Base-by-base conservation (phyloP, 768 basidiomycete genomes). In the Leccinum broughii region DNA sequence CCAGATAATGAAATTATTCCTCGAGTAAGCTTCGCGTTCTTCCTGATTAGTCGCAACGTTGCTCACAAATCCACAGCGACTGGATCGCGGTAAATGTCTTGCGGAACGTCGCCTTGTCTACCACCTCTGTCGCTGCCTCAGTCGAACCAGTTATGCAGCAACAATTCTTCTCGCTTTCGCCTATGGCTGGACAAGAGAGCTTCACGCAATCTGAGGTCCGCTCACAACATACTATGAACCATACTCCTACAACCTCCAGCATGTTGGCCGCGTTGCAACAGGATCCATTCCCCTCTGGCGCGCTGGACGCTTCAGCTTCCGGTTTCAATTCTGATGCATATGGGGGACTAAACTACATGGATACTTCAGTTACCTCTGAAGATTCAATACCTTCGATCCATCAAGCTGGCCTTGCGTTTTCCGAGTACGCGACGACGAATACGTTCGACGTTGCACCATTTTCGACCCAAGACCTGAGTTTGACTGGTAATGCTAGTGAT, bases 121-220 rank as follows among this genome's bases (percentile, higher is more conserved):
- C 92, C 24, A 93, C 92, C 75, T 93, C 92, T 20, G 92, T 95
- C 56, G 92, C 92, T 32, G 92, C 92, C 22, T 94, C 92, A 26
- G 92, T 95, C 56, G 92, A 95, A 70, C 92, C 92, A 34, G 87
- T 93, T 58, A 92, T 93, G 83, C 92, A 93, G 66, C 92, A 93
- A 69, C 88, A 92, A 67, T 95, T 89, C 77, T 90, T 91, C 72
- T 82, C 89, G 4, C 77, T 93, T 58, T 93, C 91, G 57, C 90
- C 92, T n/a, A 93, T 93, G 91, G 83, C 87, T 32, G 92, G 91
- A 26, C 90, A 93, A 68, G 92, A 93, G 73, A 86, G 76, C 68
- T 93, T 92, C 65, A 81, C 81, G 60, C 68, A 81, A 39, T 79
- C 89, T 67, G 89, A 90, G 62, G 81, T 81, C 60, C 81, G 87